Evolutionary conservation across 371 early-diverging fungal genomes (phyloP), one percentile per base, ranked within the genome.

Genomic region (Mucor sp.): DNA sequence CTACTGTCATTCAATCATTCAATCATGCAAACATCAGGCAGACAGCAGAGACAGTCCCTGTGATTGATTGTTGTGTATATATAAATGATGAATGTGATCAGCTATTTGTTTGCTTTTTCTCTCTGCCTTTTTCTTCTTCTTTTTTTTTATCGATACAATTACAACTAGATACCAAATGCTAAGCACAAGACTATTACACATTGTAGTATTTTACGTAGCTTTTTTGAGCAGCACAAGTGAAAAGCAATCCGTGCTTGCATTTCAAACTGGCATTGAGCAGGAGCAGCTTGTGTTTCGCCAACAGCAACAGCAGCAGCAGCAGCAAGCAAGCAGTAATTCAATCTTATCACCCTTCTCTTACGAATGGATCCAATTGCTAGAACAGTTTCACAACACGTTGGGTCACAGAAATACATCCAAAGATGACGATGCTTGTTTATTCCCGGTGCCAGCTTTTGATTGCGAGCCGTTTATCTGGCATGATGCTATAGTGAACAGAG

Each of bases 351-450:
- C 87, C 0, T 87, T 81, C 60, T 76, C 82, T 0, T 63, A 50
- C 14, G 77, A 80, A 50, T 87, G 87, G 87, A 70, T 80, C 1
- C 76, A 71, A 39, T 58, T 81, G 25, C 59, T 87, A 2, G 84
- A 87, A 44, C 69, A 75, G 4, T 61, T 85, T 27, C 83, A 84
- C 68, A 85, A 85, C 55, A 58, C 80, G 1, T 70, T 81, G 41
- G 82, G 84, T 8, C 66, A 69, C 48, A 62, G 44, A 41, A 63
- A 63, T n/a, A 63, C 28, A 7, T 74, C 81, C 55, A 70, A 69
- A 48, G 70, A 69, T 19, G 53, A 69, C 8, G 41, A 27, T 6
- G 37, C 59, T 0, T 88, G 88, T 48, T 71, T 81, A 43, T 74
- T 74, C 19, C 55, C 70, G 6, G 60, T 86, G 17, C 85, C 83